Base-by-base conservation (phyloP, 352 stramenopile genomes). In the Phytophthora idaei region DNA sequence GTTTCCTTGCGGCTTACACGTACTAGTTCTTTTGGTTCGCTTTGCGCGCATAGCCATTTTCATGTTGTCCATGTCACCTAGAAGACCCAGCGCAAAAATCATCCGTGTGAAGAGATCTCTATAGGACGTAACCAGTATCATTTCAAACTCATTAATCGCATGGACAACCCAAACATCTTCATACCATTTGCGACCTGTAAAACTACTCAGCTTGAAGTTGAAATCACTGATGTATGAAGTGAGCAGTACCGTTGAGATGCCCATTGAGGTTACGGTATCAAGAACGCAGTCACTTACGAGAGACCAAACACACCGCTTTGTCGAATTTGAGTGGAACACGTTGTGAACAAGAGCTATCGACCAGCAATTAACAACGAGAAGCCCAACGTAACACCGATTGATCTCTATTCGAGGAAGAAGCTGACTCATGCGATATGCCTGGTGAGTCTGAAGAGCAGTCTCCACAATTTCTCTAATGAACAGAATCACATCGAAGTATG, bases 331-430 rank as follows among this genome's bases (percentile, higher is more conserved):
- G 2, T 54, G 53, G 14, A 73, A 69, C 37, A 54, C 9, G 7
- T 9, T 52, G 17, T 62, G 51, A 0, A 77, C 29, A 2, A 73
- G n/a, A 5, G 64, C 12, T n/a, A 62, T 58, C 0, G 29, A 46
- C 68, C 64, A 73, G 44, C 73, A 80, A 25, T 80, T 80, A 21
- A 77, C 27, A 11, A 73, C 54, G 21, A 80, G 41, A 0, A 80
- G 34, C 0, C 14, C 48, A 10, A 71, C 55, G 7, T 73, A 74
- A 15, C 71, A 28, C 28, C 61, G 60, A 9, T 71, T 68, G 3
- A 77, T 27, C n/a, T 29, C 39, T 5, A 51, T 27, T 7, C 68
- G 69, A 1, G 69, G 58, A n/a, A 80, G 62, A 9, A 77, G 31
- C 1, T 52, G 15, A 48, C 69, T 77, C 64, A 80, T 67, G 0